Base-by-base conservation (phyloP, 2,329 filamentous ascomycete species). In the Aurifilum marmelostoma region DNA sequence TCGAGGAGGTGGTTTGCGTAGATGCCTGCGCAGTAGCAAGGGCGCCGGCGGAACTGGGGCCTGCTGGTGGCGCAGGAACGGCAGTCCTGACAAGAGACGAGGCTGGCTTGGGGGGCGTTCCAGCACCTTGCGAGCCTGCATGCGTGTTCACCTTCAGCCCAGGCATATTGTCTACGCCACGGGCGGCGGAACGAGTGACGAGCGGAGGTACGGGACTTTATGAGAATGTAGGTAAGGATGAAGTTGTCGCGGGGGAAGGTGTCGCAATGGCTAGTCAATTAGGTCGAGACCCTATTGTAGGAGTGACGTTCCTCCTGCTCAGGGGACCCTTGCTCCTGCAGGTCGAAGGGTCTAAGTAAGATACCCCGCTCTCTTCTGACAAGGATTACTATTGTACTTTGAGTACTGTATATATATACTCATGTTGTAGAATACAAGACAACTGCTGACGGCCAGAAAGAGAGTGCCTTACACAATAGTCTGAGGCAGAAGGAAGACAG, bases 61-160 rank as follows among this genome's bases (percentile, higher is more conserved):
- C 60, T 76, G 74, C 66, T 72, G 76, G 75, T 76, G 77, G 70
- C 34, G 68, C 62, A 12, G 56, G 59, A 29, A 43, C 54, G 21
- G 65, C 65, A 24, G 64, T 69, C 18, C 64, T 71, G 39, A 54
- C 52, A 5, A 59, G 50, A 32, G 63, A 18, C 5, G 63, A n/a
- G 18, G 65, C 60, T 16, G 58, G 60, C 67, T 60, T 61, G 71
- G 39, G 39, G 7, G 72, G 68, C 68, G 69, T 71, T 56, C 72
- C 70, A 69, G 72, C 74, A 72, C 73, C 65, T 50, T 72, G 71
- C 43, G 73, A 66, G 59, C 70, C 63, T 39, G 70, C 64, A 56
- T 72, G 72, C 37, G 74, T 77, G 61, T 71, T 71, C 63, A 77
- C 71, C 56, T 75, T 78, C 59, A 78, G 74, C 65, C 72, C 75